phyloP scores from a whole-genome alignment of 164 flowering plant genomes.

The Saururus chinensis region DNA sequence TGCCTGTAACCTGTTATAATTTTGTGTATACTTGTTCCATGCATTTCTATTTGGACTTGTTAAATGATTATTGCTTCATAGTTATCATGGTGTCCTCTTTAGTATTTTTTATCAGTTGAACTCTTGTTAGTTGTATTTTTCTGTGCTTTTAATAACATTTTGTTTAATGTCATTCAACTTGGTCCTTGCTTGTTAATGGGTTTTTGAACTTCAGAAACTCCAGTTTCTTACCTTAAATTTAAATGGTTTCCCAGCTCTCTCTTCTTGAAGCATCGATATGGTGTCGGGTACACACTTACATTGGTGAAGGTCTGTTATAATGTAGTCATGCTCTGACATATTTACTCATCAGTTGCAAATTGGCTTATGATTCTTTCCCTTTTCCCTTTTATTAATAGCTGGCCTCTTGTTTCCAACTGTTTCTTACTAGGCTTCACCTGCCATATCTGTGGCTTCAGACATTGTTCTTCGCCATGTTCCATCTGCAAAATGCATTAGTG shows the following conservation, averaged over 20 bases:
- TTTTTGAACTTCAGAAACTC: neutral
- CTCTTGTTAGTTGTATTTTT: too few relatives aligned
- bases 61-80: too few relatives aligned
- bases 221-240: neutral
- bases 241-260: constrained; percentile 53
- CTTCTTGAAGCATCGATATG: constrained; percentile 92
- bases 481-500: constrained; percentile 78
- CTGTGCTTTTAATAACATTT: neutral
- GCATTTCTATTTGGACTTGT: too few relatives aligned
- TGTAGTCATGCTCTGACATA: neutral
- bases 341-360: neutral
- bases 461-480: constrained; percentile 87
- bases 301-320: constrained; percentile 68
- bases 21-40: neutral
- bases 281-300: constrained; percentile 97
- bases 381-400: neutral
- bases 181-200: neutral
- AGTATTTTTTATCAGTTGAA: neutral
- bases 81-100: neutral
- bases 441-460: constrained; percentile 69
- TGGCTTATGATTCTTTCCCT: neutral
- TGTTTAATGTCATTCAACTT: neutral
- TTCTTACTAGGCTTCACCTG: constrained; percentile 50
- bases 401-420: neutral
- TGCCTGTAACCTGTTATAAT: neutral